Percentiles rank a stretch among this genome's conserved stretches.
Conservation (phyloP, 2,329 filamentous ascomycete species). For the Sphaerulina vaccinii region DNA sequence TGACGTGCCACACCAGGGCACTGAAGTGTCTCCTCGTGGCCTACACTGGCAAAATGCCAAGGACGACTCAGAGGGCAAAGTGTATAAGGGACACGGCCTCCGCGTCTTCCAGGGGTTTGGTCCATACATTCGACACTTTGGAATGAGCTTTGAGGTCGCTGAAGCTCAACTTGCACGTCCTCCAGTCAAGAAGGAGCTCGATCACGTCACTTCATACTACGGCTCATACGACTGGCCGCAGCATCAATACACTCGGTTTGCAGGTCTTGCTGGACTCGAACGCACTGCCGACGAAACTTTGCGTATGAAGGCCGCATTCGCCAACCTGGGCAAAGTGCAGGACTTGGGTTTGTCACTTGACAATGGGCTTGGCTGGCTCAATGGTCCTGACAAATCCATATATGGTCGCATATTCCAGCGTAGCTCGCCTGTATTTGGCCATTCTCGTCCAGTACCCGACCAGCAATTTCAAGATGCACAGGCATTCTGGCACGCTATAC, state of each 20-base stretch:
- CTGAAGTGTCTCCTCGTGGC: constrained; percentile 17
- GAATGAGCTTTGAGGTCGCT: constrained; percentile 67
- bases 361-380: constrained; percentile 66
- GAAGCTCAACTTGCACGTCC: constrained; percentile 52
- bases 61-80: constrained; percentile 41
- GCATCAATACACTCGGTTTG: constrained; percentile 58
- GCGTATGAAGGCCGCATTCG: constrained; percentile 61
- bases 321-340: constrained; percentile 54
- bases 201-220: constrained; percentile 60
- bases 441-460: constrained; percentile 17
- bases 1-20: constrained; percentile 26
- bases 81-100: constrained; percentile 59
- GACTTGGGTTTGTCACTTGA: constrained; percentile 68
- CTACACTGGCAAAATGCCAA: constrained; percentile 45
- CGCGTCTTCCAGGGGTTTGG: constrained; percentile 63
- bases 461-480: constrained; percentile 24
- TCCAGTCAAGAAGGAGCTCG: constrained; percentile 56
- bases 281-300: constrained; percentile 62
- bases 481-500: constrained; percentile 31
- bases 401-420: constrained; percentile 49
- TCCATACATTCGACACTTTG: constrained; percentile 60
- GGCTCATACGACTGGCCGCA: constrained; percentile 66
- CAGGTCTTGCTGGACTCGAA: constrained; percentile 60
- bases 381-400: constrained; percentile 58
- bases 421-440: constrained; percentile 49